Evolutionary conservation across 805 yeast species (phyloP).

Genomic region (Saccharomycopsis oosterbeekiorum): DNA sequence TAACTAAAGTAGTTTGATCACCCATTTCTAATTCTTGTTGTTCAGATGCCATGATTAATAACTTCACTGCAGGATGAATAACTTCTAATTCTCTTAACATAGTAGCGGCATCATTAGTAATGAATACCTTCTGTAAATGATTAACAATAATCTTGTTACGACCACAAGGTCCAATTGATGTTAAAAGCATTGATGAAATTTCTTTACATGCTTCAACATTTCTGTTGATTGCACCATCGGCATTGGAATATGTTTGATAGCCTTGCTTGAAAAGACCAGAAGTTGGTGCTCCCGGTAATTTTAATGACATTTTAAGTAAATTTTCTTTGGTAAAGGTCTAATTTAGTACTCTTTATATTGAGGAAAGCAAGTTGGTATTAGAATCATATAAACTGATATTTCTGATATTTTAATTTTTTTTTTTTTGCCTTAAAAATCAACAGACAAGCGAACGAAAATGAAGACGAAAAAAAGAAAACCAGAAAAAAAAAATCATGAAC

Average conservation of each 20-base stretch:
- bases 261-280: constrained; percentile 95
- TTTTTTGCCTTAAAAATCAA: too few relatives aligned
- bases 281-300: constrained; percentile 86
- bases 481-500: background rate
- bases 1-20: constrained; percentile 86
- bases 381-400: too few relatives aligned
- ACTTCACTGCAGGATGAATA: constrained; percentile 94
- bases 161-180: constrained; percentile 97
- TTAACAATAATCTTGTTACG: constrained; percentile 93
- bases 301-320: constrained; percentile 59
- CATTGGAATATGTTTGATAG: constrained; percentile 73
- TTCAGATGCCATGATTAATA: constrained; percentile 90
- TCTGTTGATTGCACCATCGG: constrained; percentile 89
- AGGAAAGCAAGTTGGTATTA: too few relatives aligned
- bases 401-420: too few relatives aligned
- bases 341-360: too few relatives aligned
- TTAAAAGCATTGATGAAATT: constrained; percentile 80
- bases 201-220: constrained; percentile 93
- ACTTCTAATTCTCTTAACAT: constrained; percentile 88
- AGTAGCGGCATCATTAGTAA: constrained; percentile 97
- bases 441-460: background rate
- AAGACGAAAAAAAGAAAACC: background rate
- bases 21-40: constrained; percentile 98
- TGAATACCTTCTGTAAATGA: constrained; percentile 71
- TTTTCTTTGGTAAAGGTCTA: background rate